Conservation (phyloP, 108 stramenopile genomes). For the Cyclotella distinguenda region DNA sequence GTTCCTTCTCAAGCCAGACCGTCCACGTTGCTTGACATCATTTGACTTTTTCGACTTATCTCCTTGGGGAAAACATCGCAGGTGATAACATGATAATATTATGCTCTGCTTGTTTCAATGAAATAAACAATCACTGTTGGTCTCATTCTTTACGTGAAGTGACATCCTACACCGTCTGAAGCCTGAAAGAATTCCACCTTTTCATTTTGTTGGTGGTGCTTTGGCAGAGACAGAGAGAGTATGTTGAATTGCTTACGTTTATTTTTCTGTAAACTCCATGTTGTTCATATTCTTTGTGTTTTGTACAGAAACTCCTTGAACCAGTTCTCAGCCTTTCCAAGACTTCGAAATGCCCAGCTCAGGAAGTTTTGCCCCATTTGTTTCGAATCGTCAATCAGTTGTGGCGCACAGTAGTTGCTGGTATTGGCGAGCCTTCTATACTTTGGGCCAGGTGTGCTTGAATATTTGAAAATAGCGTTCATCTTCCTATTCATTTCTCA, state of each 20-base stretch:
- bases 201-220: slow-evolving; percentile 44
- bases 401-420: slow-evolving; percentile 59
- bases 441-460: slow-evolving; percentile 61
- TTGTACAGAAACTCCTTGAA: slow-evolving; percentile 31
- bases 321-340: slow-evolving; percentile 57
- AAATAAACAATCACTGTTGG: not conserved
- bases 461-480: not conserved
- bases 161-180: slow-evolving; percentile 46
- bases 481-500: not conserved
- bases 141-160: not conserved
- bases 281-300: slow-evolving; percentile 5
- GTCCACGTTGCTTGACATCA: slow-evolving; percentile 31
- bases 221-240: slow-evolving; percentile 47
- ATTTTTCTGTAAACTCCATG: not conserved
- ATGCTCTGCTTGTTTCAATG: not conserved
- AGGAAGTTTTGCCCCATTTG: slow-evolving; percentile 57
- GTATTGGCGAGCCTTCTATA: slow-evolving; percentile 66
- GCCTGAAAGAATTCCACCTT: slow-evolving; percentile 55
- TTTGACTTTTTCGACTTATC: slow-evolving; percentile 46
- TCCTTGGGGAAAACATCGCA: slow-evolving; percentile 44
- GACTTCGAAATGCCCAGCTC: slow-evolving; percentile 56
- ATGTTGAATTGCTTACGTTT: not conserved
- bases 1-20: slow-evolving; percentile 40
- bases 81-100: slow-evolving; percentile 1
- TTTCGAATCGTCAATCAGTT: slow-evolving; percentile 59